Base-by-base conservation (phyloP, 257 asterid species). In the Ajuga chamaepitys region DNA sequence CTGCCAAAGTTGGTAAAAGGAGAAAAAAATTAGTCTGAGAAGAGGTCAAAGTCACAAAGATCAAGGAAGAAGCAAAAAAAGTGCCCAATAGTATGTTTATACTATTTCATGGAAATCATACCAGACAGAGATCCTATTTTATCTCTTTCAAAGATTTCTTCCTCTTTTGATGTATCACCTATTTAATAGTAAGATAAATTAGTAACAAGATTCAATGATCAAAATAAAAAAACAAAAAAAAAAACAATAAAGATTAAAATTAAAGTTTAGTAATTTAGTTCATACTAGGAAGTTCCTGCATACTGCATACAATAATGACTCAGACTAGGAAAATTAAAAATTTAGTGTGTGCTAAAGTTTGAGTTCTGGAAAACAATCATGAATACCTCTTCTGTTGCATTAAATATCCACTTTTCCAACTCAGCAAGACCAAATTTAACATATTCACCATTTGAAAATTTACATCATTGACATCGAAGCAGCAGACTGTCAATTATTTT, bases 111-210 rank as follows among this genome's bases (percentile, higher is more conserved):
- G n/a, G n/a, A n/a, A n/a, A n/a, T n/a, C n/a, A n/a, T n/a, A n/a
- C n/a, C n/a, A n/a, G n/a, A n/a, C n/a, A n/a, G n/a, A n/a, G n/a
- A n/a, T n/a, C n/a, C n/a, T n/a, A n/a, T n/a, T n/a, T n/a, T n/a
- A n/a, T n/a, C n/a, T n/a, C n/a, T n/a, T n/a, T n/a, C n/a, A n/a
- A n/a, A n/a, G n/a, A n/a, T n/a, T n/a, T n/a, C n/a, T n/a, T n/a
- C n/a, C n/a, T n/a, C n/a, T n/a, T 94, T 67, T 94, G 99, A 76
- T 94, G 99, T 77, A 94, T 94, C 25, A 94, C 99, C 99, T 94
- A 56, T 40, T 75, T 3, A 5, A 68, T 14, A 53, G 59, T 42
- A 66, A 59, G 53, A 53, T 6, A 55, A 13, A 8, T 69, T 21
- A 71, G 42, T 14, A 66, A 59, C 41, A 8, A 54, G 5, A 34